phyloP scores from a whole-genome alignment of 306 rosid genomes.

The Canavalia ensiformis region DNA sequence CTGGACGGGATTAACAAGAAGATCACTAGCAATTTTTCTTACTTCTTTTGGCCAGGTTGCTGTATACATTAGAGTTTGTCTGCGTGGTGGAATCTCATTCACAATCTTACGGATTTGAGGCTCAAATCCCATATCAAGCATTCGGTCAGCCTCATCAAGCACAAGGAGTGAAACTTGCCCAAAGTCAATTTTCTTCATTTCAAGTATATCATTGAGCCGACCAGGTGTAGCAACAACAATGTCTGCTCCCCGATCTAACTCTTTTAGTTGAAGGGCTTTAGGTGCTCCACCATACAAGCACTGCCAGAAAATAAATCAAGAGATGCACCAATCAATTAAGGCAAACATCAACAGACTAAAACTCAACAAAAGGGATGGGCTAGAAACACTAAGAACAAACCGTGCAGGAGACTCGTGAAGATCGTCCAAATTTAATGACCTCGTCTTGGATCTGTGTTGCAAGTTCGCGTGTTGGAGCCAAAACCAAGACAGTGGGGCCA shows the following conservation, averaged over 20 bases:
- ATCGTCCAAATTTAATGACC: slow-evolving; percentile 85
- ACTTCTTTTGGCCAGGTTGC: slow-evolving; percentile 99
- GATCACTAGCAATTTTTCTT: slow-evolving; percentile 93
- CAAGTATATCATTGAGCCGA: slow-evolving; percentile 94
- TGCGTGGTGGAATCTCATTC: slow-evolving; percentile 94
- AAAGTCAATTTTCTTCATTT: slow-evolving; percentile 90
- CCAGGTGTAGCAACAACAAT: slow-evolving; percentile 99
- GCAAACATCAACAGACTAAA: slow-evolving; percentile 24
- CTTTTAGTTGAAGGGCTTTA: slow-evolving; percentile 88
- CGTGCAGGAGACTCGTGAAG: slow-evolving; percentile 93
- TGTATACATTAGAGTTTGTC: slow-evolving; percentile 98
- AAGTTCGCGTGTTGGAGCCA: slow-evolving; percentile 99
- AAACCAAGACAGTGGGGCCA: slow-evolving; percentile 96
- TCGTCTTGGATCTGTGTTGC: slow-evolving; percentile 98
- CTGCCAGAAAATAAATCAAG: slow-evolving; percentile 60
- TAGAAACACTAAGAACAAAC: slow-evolving; percentile 59
- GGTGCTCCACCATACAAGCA: slow-evolving; percentile 99
- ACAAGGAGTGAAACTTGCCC: slow-evolving; percentile 95
- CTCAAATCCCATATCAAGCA: slow-evolving; percentile 99
- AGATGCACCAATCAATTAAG: slow-evolving; percentile 32
- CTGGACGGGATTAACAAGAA: slow-evolving; percentile 95
- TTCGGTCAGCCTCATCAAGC: slow-evolving; percentile 99
- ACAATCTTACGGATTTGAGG: slow-evolving; percentile 98
- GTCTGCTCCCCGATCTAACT: slow-evolving; percentile 93
- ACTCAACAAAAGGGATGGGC: background rate